Evolutionary conservation across 495 filamentous ascomycete species (phyloP), one percentile per base, ranked within the genome.

Genomic region (Articulospora tetracladia): DNA sequence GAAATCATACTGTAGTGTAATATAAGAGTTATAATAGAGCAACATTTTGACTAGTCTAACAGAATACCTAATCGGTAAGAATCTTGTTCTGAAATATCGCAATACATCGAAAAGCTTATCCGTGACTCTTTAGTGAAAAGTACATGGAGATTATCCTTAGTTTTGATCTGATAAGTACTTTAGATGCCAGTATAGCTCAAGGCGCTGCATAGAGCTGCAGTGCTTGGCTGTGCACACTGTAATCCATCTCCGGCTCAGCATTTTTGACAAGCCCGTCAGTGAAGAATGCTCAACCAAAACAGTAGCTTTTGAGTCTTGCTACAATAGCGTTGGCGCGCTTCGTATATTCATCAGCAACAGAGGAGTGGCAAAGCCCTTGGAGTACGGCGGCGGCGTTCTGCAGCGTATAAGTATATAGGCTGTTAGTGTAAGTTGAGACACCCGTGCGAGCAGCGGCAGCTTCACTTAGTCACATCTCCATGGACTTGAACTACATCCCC

Each of bases 321-420:
- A 66, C 23, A 1, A 74, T 20, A 17, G 55, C 51, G 2, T 49
- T n/a, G 1, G 70, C 70, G 1, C 73, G 67, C 0, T 55, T 20
- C 27, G 68, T 65, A 46, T 74, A 75, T 57, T 75, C 73, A 2
- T 23, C 51, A 7, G 70, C 69, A 41, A 70, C 44, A 0, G 68
- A 67, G 1, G 68, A 62, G 19, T 72, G 56, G 11, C 68, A 69
- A 19, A 71, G 56, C 17, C 64, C 63, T 24, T 67, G 69, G 2
- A 72, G 58, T 0, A 74, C 59, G 1, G 52, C 36, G 2, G 73
- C 73, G 0, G 58, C 65, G 25, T 70, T 59, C 47, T 63, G 60
- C 0, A 75, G 63, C 3, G 69, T 67, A 34, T 68, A 75, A 4
- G 70, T 70, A 53, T 75, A 75, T 0, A 75, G 60, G 57, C 72